phyloP scores from a whole-genome alignment of 495 filamentous ascomycete genomes.

The Penicillium macrosclerotiorum region DNA sequence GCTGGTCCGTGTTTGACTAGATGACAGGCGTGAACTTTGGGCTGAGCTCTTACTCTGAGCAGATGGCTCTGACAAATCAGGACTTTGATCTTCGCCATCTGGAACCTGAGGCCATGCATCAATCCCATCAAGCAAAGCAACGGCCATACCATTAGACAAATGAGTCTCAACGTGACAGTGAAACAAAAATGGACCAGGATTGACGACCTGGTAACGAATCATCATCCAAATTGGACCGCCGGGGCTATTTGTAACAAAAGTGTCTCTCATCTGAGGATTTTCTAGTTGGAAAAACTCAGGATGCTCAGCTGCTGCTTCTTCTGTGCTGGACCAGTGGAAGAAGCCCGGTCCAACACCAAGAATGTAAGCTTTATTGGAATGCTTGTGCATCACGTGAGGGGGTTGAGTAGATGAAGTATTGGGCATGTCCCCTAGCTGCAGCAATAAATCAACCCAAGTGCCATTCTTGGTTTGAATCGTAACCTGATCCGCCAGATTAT shows the following conservation, averaged over 20 bases:
- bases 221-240: constrained; percentile 37
- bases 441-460: constrained; percentile 53
- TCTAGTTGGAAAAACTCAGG: constrained; percentile 46
- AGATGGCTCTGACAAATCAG: neutral
- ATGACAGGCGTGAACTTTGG: no score
- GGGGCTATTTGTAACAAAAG: constrained; percentile 33
- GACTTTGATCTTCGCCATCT: constrained; percentile 20
- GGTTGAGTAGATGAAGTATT: constrained; percentile 26
- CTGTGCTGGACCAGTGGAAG: constrained; percentile 45
- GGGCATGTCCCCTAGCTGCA: constrained; percentile 29
- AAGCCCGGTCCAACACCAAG: constrained; percentile 42
- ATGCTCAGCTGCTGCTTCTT: constrained; percentile 37
- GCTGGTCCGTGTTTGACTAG: no score
- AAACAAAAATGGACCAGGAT: constrained; percentile 50
- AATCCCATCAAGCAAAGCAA: constrained; percentile 49
- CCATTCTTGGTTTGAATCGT: constrained; percentile 46
- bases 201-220: constrained; percentile 49
- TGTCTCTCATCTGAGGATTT: constrained; percentile 45
- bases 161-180: constrained; percentile 56
- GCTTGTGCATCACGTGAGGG: constrained; percentile 56
- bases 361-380: constrained; percentile 49
- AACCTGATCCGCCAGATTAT: constrained; percentile 24
- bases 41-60: neutral
- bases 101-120: constrained; percentile 45
- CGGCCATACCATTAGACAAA: constrained; percentile 47